phyloP scores from a whole-genome alignment of 305 asterid genomes.

The Caryopteris hybrid region DNA sequence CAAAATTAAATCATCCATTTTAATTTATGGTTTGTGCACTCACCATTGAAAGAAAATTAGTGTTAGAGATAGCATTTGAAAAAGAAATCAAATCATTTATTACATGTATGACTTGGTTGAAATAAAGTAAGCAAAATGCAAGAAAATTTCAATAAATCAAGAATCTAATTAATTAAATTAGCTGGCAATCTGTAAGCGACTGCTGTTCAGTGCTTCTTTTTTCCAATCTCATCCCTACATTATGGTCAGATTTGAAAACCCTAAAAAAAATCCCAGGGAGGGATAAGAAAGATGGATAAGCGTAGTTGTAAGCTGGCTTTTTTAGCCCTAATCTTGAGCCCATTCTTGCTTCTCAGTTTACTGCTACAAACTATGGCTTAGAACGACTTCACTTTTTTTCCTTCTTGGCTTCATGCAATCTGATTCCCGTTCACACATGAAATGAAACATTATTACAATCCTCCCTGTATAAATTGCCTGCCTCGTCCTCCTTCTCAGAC shows the following conservation, averaged over 20 bases:
- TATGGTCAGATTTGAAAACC: slow-evolving; percentile 4
- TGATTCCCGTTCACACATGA: neutral
- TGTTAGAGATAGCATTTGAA: no score
- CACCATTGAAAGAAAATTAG: no score
- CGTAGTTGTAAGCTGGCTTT: slow-evolving; percentile 14
- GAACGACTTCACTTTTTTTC: slow-evolving; percentile 13
- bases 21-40: neutral
- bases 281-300: slow-evolving; percentile 1
- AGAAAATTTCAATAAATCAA: no score
- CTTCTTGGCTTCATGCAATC: slow-evolving; percentile 23
- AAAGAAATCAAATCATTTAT: slow-evolving; percentile 10
- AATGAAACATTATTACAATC: neutral
- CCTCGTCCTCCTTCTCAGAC: neutral
- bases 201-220: neutral
- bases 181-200: slow-evolving; percentile 1
- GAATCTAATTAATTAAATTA: neutral
- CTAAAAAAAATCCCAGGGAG: neutral
- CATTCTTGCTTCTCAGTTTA: neutral
- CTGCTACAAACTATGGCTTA: no score
- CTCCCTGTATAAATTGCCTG: slow-evolving; percentile 7
- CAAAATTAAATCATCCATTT: neutral
- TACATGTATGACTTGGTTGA: slow-evolving; percentile 6
- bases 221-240: slow-evolving; percentile 6
- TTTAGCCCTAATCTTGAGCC: slow-evolving; percentile 2
- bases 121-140: neutral